Evolutionary conservation across 345 rosid species (phyloP), one percentile per base, ranked within the genome.

Genomic region (Acer campestre): DNA sequence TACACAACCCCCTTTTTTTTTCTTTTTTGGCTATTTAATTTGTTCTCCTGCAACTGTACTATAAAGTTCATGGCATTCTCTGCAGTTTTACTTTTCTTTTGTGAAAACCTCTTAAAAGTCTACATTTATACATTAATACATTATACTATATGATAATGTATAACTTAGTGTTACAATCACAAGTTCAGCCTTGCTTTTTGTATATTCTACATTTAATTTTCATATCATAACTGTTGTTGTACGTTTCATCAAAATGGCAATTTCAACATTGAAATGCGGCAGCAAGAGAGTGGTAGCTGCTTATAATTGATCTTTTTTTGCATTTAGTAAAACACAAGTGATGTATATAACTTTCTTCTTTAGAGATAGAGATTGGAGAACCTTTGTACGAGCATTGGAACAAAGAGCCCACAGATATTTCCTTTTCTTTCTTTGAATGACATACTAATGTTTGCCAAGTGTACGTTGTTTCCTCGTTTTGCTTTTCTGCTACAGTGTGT

Each of bases 371-470:
- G 61, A 68, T 29, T 16, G 40, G 68, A 51, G 25, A 69, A 74
- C 22, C 62, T 46, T 22, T 72, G 65, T 78, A 70, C 70, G 53
- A 70, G 3, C 44, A 9, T 51, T 1, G 62, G 74, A 71, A 58
- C 71, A 71, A 80, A 58, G 53, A 27, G 63, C 77, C 61, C 69
- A 31, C 23, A 25, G 68, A n/a, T 29, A 74, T 71, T 22, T 11
- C 3, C 29, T 61, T 46, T 22, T 13, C n/a, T 44, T 25, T 46
- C 27, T 38, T 40, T 2, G 0, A 14, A 20, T 25, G 2, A 35
- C 44, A 17, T 16, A 5, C 2, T 42, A 49, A 49, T 16, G 70
- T 51, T 71, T 51, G 71, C 71, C 71, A 78, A 78, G 56, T 70
- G 71, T 62, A 3, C 0, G 72, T 51, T 29, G n/a, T 20, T 8